Percentiles rank a stretch among this genome's conserved stretches.
phyloP scores from a whole-genome alignment of 1,139 yeast species.

The Debaryomyces robertsiae region DNA sequence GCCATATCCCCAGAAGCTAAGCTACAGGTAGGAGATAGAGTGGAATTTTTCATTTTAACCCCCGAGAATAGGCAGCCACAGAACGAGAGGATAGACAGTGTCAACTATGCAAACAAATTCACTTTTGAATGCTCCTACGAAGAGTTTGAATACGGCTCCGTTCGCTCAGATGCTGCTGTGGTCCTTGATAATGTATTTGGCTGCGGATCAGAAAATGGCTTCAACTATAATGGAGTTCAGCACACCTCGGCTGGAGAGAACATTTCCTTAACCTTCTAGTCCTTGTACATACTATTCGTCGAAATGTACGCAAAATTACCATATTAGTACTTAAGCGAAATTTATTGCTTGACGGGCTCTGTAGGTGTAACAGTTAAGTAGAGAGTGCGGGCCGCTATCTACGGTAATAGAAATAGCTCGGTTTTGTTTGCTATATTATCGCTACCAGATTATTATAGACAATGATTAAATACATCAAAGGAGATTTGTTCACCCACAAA shows the following conservation, averaged over 20 bases:
- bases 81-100: constrained; percentile 3
- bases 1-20: constrained; percentile 61
- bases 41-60: constrained; percentile 52
- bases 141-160: constrained; percentile 26
- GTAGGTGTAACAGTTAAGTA: no score
- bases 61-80: constrained; percentile 31
- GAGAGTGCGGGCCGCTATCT: no score
- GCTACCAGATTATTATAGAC: neutral
- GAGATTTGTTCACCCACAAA: constrained; percentile 56
- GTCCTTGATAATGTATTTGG: constrained; percentile 36
- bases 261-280: constrained; percentile 15
- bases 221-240: constrained; percentile 38
- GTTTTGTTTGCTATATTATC: no score
- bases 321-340: no score
- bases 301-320: no score
- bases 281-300: constrained; percentile 4
- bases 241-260: constrained; percentile 49
- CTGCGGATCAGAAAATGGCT: constrained; percentile 52
- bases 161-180: constrained; percentile 13
- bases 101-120: constrained; percentile 12
- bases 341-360: no score
- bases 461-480: constrained; percentile 53
- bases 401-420: no score
- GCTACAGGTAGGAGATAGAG: constrained; percentile 44
- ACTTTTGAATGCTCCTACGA: constrained; percentile 38